Conservation (phyloP, 2,329 filamentous ascomycete species). For the Domatiomyces catenatus region DNA sequence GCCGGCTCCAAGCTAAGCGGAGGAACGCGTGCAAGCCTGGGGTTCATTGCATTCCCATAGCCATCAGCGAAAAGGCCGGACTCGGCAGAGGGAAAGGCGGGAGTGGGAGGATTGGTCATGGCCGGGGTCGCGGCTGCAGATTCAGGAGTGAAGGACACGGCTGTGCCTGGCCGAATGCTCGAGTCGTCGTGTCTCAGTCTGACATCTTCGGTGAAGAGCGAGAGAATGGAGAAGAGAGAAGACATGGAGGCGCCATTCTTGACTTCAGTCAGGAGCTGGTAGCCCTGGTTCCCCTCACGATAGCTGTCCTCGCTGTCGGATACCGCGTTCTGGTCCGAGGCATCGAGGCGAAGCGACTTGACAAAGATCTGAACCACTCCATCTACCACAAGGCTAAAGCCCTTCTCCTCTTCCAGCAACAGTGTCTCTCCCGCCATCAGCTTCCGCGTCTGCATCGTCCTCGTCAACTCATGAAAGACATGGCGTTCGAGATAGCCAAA, state of each 20-base stretch:
- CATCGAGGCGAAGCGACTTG: slow-evolving; percentile 54
- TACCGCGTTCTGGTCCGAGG: slow-evolving; percentile 27
- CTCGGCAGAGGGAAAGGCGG: slow-evolving; percentile 4
- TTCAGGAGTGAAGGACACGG: slow-evolving; percentile 21
- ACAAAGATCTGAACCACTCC: slow-evolving; percentile 96
- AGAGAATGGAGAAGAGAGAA: slow-evolving; percentile 91
- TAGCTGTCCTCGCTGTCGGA: slow-evolving; percentile 53
- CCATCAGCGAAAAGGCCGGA: not conserved
- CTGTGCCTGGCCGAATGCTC: slow-evolving; percentile 22
- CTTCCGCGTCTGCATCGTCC: slow-evolving; percentile 96
- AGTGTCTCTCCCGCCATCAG: slow-evolving; percentile 91
- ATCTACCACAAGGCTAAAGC: slow-evolving; percentile 94
- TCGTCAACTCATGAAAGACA: slow-evolving; percentile 91
- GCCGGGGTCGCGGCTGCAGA: slow-evolving; percentile 27
- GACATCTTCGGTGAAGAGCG: slow-evolving; percentile 89
- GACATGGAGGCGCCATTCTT: slow-evolving; percentile 98
- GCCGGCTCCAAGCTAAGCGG: slow-evolving; percentile 54
- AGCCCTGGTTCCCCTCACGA: slow-evolving; percentile 58
- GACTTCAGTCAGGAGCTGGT: slow-evolving; percentile 90
- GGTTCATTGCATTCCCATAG: slow-evolving; percentile 6
- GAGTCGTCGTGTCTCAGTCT: slow-evolving; percentile 52
- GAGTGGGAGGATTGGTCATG: slow-evolving; percentile 19
- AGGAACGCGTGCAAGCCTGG: slow-evolving; percentile 48
- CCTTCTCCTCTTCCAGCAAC: slow-evolving; percentile 90
- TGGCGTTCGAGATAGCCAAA: slow-evolving; percentile 94